These are phyloP conservation scores for Theileria parva DNA, from an alignment of 169 alveolate genomes.

Conservation along the genomic window DNA sequence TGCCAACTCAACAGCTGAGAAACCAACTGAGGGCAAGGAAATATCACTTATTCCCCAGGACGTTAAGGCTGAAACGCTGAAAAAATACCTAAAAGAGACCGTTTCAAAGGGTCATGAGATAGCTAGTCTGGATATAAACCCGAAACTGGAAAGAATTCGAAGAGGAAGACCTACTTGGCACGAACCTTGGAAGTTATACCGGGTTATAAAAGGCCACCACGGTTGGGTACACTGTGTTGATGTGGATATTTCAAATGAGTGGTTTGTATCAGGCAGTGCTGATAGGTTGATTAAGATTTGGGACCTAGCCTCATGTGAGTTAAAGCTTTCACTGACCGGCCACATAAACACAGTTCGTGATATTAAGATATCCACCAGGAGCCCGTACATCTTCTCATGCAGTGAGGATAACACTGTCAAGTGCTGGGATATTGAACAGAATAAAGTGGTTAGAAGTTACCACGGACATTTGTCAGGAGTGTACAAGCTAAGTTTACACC, in stretches of 20 bases:
- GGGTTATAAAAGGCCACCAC: constrained; percentile 96
- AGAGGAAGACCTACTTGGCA: constrained; percentile 88
- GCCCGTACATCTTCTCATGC: constrained; percentile 97
- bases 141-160: constrained; percentile 61
- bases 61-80: constrained; percentile 5
- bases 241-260: constrained; percentile 94
- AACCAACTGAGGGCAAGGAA: not conserved
- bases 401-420: constrained; percentile 96
- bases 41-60: constrained; percentile 29
- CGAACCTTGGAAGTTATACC: constrained; percentile 95
- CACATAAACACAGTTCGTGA: constrained; percentile 95
- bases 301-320: constrained; percentile 96
- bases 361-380: constrained; percentile 89
- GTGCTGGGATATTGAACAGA: constrained; percentile 98
- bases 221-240: constrained; percentile 98
- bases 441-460: constrained; percentile 94
- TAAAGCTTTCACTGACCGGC: constrained; percentile 95
- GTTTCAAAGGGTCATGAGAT: constrained; percentile 68
- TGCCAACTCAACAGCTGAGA: not conserved
- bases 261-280: constrained; percentile 95
- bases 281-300: constrained; percentile 97
- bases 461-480: constrained; percentile 97
- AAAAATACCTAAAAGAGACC: constrained; percentile 45
- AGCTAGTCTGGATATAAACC: constrained; percentile 67
- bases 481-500: constrained; percentile 94